A percentile compares a stretch with the other conserved stretches of the same genome.
Conservation (phyloP, 2,329 filamentous ascomycete species). For the Neonectria neomacrospora region DNA sequence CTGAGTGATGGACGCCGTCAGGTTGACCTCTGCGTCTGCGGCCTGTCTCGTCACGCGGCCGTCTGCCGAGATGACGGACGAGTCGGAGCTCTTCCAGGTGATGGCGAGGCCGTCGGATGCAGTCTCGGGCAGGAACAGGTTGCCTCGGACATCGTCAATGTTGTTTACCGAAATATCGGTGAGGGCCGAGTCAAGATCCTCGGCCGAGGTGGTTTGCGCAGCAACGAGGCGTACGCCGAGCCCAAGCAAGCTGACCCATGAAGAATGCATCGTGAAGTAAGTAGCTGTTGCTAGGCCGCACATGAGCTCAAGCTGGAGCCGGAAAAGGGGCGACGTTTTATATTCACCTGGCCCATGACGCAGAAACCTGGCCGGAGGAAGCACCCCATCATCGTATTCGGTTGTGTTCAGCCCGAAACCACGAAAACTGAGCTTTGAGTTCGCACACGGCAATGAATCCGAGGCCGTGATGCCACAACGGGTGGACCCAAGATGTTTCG, state of each 20-base stretch:
- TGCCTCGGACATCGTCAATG: constrained; percentile 52
- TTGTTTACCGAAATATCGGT: constrained; percentile 45
- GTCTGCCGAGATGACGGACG: constrained; percentile 48
- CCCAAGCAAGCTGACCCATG: constrained; percentile 10
- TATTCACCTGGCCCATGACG: background rate
- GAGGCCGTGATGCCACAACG: constrained; percentile 10
- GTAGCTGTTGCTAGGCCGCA: background rate
- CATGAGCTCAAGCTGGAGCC: background rate
- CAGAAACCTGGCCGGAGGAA: too few relatives aligned
- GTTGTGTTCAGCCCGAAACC: constrained; percentile 8
- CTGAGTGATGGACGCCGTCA: constrained; percentile 49
- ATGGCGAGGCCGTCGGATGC: constrained; percentile 45
- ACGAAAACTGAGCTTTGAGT: background rate
- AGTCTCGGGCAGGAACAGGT: constrained; percentile 49
- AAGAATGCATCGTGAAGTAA: constrained; percentile 20
- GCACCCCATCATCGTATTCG: background rate
- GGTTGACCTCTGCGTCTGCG: constrained; percentile 43
- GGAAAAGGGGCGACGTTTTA: background rate
- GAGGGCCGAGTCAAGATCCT: constrained; percentile 21
- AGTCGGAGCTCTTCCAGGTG: constrained; percentile 51
- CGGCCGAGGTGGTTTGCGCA: constrained; percentile 1
- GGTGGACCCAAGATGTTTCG: constrained; percentile 16
- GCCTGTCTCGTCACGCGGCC: constrained; percentile 51
- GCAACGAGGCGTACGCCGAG: constrained; percentile 9
- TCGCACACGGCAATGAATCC: background rate